These are phyloP conservation scores for Rhodotorula toruloides DNA, from an alignment of 768 basidiomycete genomes.

Conservation along the genomic window DNA sequence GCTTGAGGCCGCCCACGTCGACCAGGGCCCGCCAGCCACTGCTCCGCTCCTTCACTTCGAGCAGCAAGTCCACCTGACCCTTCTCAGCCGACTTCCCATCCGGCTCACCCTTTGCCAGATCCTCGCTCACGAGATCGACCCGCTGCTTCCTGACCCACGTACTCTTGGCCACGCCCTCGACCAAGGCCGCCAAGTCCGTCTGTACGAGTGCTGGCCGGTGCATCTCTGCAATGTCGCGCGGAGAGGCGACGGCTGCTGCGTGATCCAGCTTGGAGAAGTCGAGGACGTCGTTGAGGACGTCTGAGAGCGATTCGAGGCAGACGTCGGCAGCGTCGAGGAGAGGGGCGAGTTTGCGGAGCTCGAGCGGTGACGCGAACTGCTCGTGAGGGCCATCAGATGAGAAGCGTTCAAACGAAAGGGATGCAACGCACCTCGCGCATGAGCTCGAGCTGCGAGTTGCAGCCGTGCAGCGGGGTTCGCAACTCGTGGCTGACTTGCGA, in stretches of 20 bases:
- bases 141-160: constrained; percentile 29
- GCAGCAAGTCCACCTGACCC: constrained; percentile 13
- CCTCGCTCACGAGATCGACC: constrained; percentile 16
- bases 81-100: too few relatives aligned
- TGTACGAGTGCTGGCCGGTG: background rate
- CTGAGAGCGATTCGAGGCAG: constrained; percentile 22
- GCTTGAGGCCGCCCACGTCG: constrained; percentile 21
- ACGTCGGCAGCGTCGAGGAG: constrained; percentile 30
- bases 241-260: background rate
- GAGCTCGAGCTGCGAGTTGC: constrained; percentile 29
- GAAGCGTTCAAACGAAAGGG: too few relatives aligned
- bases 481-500: constrained; percentile 29
- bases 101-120: background rate
- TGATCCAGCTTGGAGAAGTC: constrained; percentile 35
- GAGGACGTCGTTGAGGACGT: constrained; percentile 32
- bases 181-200: background rate
- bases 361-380: constrained; percentile 14
- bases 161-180: constrained; percentile 15
- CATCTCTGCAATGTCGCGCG: background rate
- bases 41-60: constrained; percentile 22
- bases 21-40: constrained; percentile 11
- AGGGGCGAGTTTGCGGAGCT: constrained; percentile 17
- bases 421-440: constrained; percentile 28
- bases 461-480: constrained; percentile 16
- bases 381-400: background rate